Base-by-base conservation (phyloP, 2,329 filamentous ascomycete species). In the Cercospora zeae-maydis region DNA sequence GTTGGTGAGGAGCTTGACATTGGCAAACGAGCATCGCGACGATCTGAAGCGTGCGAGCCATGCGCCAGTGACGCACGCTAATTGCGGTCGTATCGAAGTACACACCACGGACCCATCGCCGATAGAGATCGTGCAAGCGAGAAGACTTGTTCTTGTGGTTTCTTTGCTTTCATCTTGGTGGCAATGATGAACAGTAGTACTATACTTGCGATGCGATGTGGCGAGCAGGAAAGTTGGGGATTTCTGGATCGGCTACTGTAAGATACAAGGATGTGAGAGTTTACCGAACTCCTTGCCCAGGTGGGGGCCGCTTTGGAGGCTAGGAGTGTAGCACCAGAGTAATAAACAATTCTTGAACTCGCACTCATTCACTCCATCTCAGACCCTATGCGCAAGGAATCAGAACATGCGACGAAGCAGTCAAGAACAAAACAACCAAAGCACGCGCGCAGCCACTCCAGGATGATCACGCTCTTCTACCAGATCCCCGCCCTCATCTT, bases 401-500 rank as follows among this genome's bases (percentile, higher is more conserved):
- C 55, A 30, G 33, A 65, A 60, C 34, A 65, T 63, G 63, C 56
- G 36, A 56, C 3, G 14, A 34, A 60, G 19, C 34, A 16, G 8
- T 8, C 47, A 56, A 61, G 19, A 49, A n/a, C 59, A 31, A 11
- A 19, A 16, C 51, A 47, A 55, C 11, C 33, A 42, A 33, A 30
- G 6, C 56, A 47, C 37, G 16, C 45, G n/a, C 27, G 27, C 37
- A 63, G 54, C 16, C 47, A 47, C 13, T 51, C 55, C 42, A 70
- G 63, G 4, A 81, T 82, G 78, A 74, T 78, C 63, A 61, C 77
- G 31, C 66, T 72, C 24, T 74, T 75, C 49, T 72, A 72, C 31
- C 71, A 73, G 45, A 59, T 81, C 58, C 79, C 80, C 55, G 63
- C 79, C 37, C 70, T 80, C 30, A 58, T 80, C 49, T 69, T 79